phyloP scores from a whole-genome alignment of 2,329 filamentous ascomycete species.

The Nemania sp. region DNA sequence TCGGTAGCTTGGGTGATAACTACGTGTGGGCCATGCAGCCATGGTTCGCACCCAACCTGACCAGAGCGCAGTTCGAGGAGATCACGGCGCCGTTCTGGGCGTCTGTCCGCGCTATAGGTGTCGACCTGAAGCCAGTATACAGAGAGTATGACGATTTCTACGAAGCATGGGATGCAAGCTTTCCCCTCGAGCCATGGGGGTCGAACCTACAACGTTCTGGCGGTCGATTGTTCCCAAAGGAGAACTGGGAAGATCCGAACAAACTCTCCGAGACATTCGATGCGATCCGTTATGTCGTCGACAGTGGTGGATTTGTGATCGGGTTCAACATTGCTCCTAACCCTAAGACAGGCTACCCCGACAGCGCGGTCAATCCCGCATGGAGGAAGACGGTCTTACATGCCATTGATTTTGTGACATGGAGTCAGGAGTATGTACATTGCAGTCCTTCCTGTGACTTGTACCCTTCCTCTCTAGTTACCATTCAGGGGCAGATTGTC shows the following conservation, averaged over 20 bases:
- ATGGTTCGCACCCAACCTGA: conserved; percentile 41
- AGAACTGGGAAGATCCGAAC: conserved; percentile 45
- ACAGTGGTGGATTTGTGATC: conserved; percentile 40
- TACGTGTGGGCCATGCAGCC: conserved; percentile 39
- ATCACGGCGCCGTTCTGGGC: conserved; percentile 42
- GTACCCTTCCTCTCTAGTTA: neutral
- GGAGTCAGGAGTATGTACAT: conserved; percentile 26
- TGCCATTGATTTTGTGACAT: conserved; percentile 30
- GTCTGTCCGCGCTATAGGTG: conserved; percentile 33
- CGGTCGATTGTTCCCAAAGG: conserved; percentile 48
- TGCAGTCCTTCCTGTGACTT: neutral
- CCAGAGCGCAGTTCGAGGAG: conserved; percentile 29
- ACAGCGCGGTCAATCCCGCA: conserved; percentile 45
- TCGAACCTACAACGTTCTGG: conserved; percentile 41
- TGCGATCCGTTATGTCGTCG: conserved; percentile 42
- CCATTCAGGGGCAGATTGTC: neutral
- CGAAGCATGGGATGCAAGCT: conserved; percentile 36
- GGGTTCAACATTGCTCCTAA: conserved; percentile 35
- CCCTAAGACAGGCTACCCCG: conserved; percentile 36
- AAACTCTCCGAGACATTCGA: conserved; percentile 41
- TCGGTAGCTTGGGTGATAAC: conserved; percentile 30
- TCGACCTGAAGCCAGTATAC: conserved; percentile 46
- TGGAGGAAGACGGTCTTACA: conserved; percentile 44
- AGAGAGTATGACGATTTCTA: conserved; percentile 47
- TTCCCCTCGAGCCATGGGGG: conserved; percentile 38